Conservation (phyloP, 1,284 basidiomycete species). For the Athelia sp. region DNA sequence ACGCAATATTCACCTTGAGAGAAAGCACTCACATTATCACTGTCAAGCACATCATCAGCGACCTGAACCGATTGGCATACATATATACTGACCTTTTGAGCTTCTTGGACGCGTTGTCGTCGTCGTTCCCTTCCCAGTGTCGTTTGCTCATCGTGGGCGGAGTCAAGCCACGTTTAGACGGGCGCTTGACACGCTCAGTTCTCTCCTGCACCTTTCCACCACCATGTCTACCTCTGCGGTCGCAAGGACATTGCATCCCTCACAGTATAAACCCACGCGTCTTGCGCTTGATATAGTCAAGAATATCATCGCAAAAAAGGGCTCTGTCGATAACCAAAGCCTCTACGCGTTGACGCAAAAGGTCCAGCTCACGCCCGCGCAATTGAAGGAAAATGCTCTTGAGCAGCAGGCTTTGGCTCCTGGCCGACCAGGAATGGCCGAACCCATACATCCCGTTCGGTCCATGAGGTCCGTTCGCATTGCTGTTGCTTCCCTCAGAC, state of each 20-base stretch:
- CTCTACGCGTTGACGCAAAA: neutral
- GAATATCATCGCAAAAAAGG: neutral
- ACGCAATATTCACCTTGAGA: conserved; percentile 67
- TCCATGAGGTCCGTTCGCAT: neutral
- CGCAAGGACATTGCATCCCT: neutral
- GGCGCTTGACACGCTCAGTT: too few species aligned
- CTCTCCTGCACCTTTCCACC: neutral
- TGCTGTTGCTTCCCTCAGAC: neutral
- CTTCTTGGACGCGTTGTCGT: conserved; percentile 53
- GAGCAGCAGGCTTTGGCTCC: neutral
- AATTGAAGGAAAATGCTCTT: neutral
- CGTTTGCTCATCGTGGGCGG: conserved; percentile 47
- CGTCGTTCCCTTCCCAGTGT: conserved; percentile 45
- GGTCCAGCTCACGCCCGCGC: neutral
- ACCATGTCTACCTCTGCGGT: neutral
- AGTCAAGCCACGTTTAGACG: neutral
- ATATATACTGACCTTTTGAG: conserved; percentile 53
- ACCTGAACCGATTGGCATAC: conserved; percentile 7
- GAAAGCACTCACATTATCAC: conserved; percentile 63
- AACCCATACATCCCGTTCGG: neutral
- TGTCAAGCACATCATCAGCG: conserved; percentile 25
- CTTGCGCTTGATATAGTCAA: neutral
- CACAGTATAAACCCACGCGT: neutral
- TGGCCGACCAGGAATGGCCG: too few species aligned
- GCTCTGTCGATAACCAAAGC: neutral